Evolutionary conservation across 768 basidiomycete species (phyloP).

Genomic region (Mycena vulgaris): DNA sequence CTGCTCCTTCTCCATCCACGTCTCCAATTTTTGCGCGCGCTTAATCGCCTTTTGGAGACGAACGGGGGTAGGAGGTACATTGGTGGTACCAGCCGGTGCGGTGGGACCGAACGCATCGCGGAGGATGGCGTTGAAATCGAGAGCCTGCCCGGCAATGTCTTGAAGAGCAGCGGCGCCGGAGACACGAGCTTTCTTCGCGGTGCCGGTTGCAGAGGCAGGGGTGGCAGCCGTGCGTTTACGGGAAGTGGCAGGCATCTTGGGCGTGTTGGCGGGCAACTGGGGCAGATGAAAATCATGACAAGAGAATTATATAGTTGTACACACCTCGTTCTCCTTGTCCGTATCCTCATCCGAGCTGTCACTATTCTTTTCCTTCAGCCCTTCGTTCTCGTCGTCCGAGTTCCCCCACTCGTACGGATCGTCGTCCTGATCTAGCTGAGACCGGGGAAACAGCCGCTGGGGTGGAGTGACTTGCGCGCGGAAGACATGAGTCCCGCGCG

Average conservation of each 20-base stretch:
- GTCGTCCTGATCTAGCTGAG: background rate
- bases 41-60: background rate
- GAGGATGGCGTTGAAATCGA: background rate
- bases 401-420: no score
- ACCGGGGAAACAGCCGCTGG: background rate
- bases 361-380: background rate
- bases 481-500: slow-evolving; percentile 20
- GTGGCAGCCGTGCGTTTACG: background rate
- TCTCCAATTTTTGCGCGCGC: background rate
- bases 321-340: slow-evolving; percentile 8
- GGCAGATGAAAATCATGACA: background rate
- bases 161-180: background rate
- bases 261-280: no score
- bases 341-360: background rate
- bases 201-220: background rate
- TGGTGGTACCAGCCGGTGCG: background rate
- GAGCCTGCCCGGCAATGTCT: background rate
- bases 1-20: background rate
- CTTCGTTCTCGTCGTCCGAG: background rate
- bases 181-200: background rate
- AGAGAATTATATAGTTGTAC: background rate
- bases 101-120: background rate
- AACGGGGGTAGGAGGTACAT: background rate
- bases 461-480: slow-evolving; percentile 20
- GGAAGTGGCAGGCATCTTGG: background rate